Conservation (phyloP, 2,329 filamentous ascomycete genomes). For the Aspergillus candidus region DNA sequence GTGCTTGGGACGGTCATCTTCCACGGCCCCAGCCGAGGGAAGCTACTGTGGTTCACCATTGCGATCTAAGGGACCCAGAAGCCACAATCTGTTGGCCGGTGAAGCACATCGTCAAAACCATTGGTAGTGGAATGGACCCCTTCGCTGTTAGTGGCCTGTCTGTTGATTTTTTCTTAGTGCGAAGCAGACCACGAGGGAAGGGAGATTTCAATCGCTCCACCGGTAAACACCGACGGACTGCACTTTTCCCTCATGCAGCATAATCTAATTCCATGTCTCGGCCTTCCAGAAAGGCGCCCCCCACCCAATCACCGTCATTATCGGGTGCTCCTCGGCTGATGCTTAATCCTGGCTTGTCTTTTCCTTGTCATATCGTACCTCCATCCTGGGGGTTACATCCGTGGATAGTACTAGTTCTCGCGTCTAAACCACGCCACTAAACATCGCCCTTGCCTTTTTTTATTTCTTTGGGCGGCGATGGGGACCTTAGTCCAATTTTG, state of each 20-base stretch:
- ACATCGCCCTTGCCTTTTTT: conserved; percentile 3
- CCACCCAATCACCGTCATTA: conserved; percentile 7
- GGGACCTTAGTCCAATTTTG: no score
- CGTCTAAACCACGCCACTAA: conserved; percentile 1
- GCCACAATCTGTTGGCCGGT: background rate
- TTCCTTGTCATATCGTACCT: conserved; percentile 14
- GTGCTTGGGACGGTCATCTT: no score
- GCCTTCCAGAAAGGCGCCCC: conserved; percentile 10
- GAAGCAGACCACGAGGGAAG: conserved; percentile 6
- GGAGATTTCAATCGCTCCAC: conserved; percentile 2
- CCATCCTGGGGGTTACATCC: conserved; percentile 26
- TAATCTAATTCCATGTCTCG: background rate
- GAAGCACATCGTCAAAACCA: background rate
- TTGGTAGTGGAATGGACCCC: no score
- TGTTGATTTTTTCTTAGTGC: background rate
- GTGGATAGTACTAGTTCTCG: conserved; percentile 7
- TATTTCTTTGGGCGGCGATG: background rate
- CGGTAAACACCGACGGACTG: conserved; percentile 5
- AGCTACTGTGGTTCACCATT: background rate
- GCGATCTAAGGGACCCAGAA: background rate
- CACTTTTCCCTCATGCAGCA: no score
- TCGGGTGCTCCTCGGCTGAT: conserved; percentile 9
- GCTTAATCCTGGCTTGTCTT: conserved; percentile 12
- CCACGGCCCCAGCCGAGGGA: no score
- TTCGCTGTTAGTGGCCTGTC: no score